Evolutionary conservation across 306 rosid genomes (phyloP).

Genomic region (Crotalaria pallida): DNA sequence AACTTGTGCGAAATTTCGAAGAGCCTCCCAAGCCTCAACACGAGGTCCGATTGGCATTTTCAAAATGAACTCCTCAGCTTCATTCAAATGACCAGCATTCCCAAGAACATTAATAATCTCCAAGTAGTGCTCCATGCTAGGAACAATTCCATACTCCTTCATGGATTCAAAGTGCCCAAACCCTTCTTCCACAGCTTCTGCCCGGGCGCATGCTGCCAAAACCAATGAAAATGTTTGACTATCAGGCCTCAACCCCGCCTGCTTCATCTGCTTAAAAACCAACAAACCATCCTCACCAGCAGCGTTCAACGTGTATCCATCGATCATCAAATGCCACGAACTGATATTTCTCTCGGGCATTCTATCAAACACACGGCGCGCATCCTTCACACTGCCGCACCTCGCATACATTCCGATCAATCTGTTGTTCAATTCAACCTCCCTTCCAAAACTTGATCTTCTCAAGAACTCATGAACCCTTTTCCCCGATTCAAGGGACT

Average conservation of each 20-base stretch:
- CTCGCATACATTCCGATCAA: conserved; percentile 45
- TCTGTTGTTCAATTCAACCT: conserved; percentile 42
- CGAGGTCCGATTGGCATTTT: conserved; percentile 48
- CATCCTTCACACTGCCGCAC: conserved; percentile 64
- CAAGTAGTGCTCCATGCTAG: conserved; percentile 50
- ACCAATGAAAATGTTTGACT: conserved; percentile 44
- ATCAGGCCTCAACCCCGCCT: conserved; percentile 41
- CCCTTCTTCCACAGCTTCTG: conserved; percentile 65
- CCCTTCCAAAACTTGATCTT: conserved; percentile 38
- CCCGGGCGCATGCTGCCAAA: conserved; percentile 60
- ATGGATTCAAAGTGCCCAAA: conserved; percentile 38
- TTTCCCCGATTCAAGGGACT: conserved; percentile 43
- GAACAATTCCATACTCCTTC: conserved; percentile 49
- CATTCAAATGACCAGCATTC: conserved; percentile 62
- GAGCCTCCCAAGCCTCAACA: conserved; percentile 45
- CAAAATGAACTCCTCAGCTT: conserved; percentile 65
- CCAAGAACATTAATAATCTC: conserved; percentile 54
- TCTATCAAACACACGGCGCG: conserved; percentile 67
- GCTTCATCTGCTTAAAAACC: conserved; percentile 56
- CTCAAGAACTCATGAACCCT: conserved; percentile 50
- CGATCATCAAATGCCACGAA: conserved; percentile 66
- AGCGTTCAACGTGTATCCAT: conserved; percentile 50
- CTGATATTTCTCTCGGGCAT: conserved; percentile 46
- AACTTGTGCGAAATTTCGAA: conserved; percentile 39
- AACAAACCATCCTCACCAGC: conserved; percentile 50